Percentiles rank a stretch among this genome's conserved stretches.
Conservation (phyloP, 176 grass and related monocot genomes). For the Ananas comosus region DNA sequence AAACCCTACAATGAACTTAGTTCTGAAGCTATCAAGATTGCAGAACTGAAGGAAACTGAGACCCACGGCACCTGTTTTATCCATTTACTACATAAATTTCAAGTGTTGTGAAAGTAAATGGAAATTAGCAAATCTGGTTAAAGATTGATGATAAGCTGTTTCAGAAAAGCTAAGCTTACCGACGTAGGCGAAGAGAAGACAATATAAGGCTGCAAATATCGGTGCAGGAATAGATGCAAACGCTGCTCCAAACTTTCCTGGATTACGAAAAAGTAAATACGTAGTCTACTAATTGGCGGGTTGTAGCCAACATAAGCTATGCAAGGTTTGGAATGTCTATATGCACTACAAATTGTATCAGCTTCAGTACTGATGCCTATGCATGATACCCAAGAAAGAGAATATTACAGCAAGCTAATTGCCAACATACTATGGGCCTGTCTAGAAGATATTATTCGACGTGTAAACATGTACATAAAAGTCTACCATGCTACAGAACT, state of each 20-base stretch:
- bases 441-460: too few species aligned
- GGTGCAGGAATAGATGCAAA: conserved; percentile 85
- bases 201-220: conserved; percentile 87
- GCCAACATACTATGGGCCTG: too few species aligned
- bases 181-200: conserved; percentile 75
- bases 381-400: too few species aligned
- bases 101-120: not conserved
- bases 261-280: conserved; percentile 8
- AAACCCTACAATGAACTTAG: conserved; percentile 89
- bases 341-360: too few species aligned
- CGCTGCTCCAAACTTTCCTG: conserved; percentile 92
- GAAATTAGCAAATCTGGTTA: not conserved
- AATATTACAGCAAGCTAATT: too few species aligned
- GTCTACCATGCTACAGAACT: not conserved
- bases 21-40: conserved; percentile 87
- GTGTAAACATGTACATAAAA: too few species aligned
- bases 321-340: too few species aligned
- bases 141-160: not conserved
- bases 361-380: too few species aligned
- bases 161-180: conserved; percentile 33
- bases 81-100: not conserved
- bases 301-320: not conserved
- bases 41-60: conserved; percentile 85
- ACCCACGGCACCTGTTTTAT: conserved; percentile 50
- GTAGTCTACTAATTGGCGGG: not conserved